These are phyloP conservation scores for Nakazawaea molendinolei DNA, from an alignment of 805 yeast species.

Conservation along the genomic window DNA sequence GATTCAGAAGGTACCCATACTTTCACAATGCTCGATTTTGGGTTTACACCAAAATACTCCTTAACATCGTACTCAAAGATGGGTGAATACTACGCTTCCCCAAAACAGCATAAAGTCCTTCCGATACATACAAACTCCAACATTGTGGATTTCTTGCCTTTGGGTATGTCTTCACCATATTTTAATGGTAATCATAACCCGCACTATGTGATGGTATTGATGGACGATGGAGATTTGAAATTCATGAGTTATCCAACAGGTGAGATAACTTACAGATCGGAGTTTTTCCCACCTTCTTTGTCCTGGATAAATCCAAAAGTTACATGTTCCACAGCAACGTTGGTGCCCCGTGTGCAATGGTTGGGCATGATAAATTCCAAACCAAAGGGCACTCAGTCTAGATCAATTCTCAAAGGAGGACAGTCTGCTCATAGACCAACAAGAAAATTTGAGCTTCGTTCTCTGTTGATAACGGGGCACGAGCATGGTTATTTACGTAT, in stretches of 20 bases:
- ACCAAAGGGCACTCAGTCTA: slow-evolving; percentile 6
- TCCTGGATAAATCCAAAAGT: slow-evolving; percentile 74
- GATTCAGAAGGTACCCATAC: slow-evolving; percentile 33
- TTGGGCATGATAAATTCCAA: slow-evolving; percentile 58
- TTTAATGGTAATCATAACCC: slow-evolving; percentile 82
- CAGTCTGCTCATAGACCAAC: slow-evolving; percentile 46
- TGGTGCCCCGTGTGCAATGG: slow-evolving; percentile 66
- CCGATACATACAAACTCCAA: slow-evolving; percentile 45
- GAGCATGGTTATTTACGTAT: slow-evolving; percentile 76
- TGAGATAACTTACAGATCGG: slow-evolving; percentile 40
- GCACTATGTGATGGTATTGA: slow-evolving; percentile 45
- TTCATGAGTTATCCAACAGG: slow-evolving; percentile 56
- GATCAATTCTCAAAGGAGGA: slow-evolving; percentile 69
- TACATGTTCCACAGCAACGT: slow-evolving; percentile 46
- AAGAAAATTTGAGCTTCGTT: slow-evolving; percentile 43
- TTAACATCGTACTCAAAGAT: slow-evolving; percentile 80
- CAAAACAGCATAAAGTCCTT: slow-evolving; percentile 46
- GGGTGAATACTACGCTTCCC: slow-evolving; percentile 66
- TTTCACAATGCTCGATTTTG: slow-evolving; percentile 63
- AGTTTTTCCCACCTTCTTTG: slow-evolving; percentile 73
- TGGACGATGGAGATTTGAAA: slow-evolving; percentile 61
- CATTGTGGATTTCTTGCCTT: slow-evolving; percentile 40
- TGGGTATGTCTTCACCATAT: slow-evolving; percentile 64
- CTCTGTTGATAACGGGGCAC: slow-evolving; percentile 77
- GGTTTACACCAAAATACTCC: slow-evolving; percentile 70